These are phyloP conservation scores for Trichosporon faecale DNA, from an alignment of 1,284 basidiomycete species.

Conservation along the genomic window DNA sequence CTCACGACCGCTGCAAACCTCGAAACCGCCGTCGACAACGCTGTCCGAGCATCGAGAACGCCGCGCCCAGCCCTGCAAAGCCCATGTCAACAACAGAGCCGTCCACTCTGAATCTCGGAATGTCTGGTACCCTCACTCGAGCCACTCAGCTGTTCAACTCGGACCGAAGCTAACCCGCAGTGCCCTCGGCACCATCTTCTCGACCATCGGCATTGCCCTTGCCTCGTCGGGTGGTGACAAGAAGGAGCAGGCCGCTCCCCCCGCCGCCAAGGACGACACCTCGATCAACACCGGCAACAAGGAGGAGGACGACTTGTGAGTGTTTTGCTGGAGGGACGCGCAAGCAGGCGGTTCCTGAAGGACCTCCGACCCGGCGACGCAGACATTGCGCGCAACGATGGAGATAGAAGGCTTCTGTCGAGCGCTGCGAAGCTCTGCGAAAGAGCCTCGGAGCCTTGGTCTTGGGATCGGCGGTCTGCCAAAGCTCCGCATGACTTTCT, in stretches of 20 bases:
- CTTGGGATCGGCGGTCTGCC: background rate
- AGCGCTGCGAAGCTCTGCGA: too few species aligned
- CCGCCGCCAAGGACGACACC: constrained; percentile 25
- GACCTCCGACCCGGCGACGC: background rate
- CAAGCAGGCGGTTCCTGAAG: background rate
- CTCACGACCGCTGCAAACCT: background rate
- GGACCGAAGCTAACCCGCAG: constrained; percentile 25
- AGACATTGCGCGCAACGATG: background rate
- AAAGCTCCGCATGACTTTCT: too few species aligned
- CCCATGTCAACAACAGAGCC: background rate
- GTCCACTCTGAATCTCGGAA: background rate
- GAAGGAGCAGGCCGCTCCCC: constrained; percentile 28
- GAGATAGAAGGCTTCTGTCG: background rate
- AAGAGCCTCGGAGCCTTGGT: background rate
- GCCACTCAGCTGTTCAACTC: background rate
- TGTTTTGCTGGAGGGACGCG: background rate
- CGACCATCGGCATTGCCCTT: constrained; percentile 41
- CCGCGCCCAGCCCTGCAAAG: background rate
- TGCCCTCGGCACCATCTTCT: constrained; percentile 47
- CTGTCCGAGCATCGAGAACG: background rate
- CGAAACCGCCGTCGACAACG: background rate
- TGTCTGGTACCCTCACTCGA: background rate
- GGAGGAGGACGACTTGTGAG: constrained; percentile 40
- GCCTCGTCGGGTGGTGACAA: constrained; percentile 38
- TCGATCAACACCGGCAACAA: constrained; percentile 24